These are phyloP conservation scores for Sporothrix sp. DNA, from an alignment of 2,329 filamentous ascomycete species.

Conservation along the genomic window DNA sequence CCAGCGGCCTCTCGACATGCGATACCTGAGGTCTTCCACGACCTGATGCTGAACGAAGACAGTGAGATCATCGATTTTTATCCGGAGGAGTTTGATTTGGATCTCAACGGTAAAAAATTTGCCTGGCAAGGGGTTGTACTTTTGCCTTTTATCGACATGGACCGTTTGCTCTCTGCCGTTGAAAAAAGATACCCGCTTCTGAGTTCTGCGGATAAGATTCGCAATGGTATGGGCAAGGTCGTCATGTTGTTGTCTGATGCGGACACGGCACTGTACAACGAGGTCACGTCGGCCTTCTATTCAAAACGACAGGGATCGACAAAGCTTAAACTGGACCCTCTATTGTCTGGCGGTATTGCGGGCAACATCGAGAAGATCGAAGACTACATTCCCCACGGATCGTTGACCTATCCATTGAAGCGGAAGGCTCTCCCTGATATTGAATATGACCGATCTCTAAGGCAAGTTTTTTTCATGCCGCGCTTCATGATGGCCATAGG, in stretches of 20 bases:
- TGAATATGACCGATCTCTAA: conserved; percentile 79
- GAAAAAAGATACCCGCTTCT: conserved; percentile 71
- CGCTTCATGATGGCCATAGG: too few relatives aligned
- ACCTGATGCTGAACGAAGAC: conserved; percentile 77
- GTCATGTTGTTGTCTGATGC: conserved; percentile 75
- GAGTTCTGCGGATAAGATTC: conserved; percentile 62
- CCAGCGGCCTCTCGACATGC: conserved; percentile 89
- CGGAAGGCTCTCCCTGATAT: conserved; percentile 62
- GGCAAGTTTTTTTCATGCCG: conserved; percentile 36
- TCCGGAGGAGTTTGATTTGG: conserved; percentile 83
- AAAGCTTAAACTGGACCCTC: conserved; percentile 64
- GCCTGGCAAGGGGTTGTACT: conserved; percentile 94
- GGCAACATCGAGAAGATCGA: conserved; percentile 76
- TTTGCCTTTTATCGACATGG: conserved; percentile 92
- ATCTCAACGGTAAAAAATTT: conserved; percentile 96
- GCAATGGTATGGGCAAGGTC: conserved; percentile 74
- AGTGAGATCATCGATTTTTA: conserved; percentile 98
- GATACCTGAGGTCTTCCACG: conserved; percentile 78
- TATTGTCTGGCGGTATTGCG: conserved; percentile 64
- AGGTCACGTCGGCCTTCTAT: conserved; percentile 78
- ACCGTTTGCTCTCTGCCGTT: conserved; percentile 72
- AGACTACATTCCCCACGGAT: conserved; percentile 73
- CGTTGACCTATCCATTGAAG: conserved; percentile 67
- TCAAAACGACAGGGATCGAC: conserved; percentile 69
- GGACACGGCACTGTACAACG: conserved; percentile 70